phyloP scores from a whole-genome alignment of 106 monocot genomes.

The Allium fistulosum region DNA sequence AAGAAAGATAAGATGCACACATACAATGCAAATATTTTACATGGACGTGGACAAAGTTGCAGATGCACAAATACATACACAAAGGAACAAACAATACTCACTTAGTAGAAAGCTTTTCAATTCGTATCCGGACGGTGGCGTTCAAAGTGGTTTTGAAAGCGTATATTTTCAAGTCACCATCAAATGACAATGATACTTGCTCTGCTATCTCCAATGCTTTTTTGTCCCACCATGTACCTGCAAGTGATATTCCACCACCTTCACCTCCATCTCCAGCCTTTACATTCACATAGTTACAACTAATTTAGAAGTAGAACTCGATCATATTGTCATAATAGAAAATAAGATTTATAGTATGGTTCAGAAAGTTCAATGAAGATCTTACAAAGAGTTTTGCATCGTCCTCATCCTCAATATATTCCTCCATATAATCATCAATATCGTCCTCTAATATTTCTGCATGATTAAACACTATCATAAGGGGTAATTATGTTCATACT shows the following conservation, averaged over 20 bases:
- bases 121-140: conserved; percentile 48
- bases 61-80: too few relatives aligned
- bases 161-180: conserved; percentile 73
- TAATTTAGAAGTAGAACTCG: not conserved
- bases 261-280: conserved; percentile 86
- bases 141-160: conserved; percentile 83
- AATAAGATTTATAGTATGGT: not conserved
- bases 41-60: too few relatives aligned
- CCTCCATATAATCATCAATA: conserved; percentile 49
- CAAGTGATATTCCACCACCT: conserved; percentile 86
- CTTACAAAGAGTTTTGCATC: conserved; percentile 42
- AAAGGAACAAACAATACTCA: conserved; percentile 20
- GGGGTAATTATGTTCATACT: not conserved
- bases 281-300: not conserved
- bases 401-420: conserved; percentile 41
- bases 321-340: not conserved
- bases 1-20: too few relatives aligned
- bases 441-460: conserved; percentile 54
- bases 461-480: conserved; percentile 3
- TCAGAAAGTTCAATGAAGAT: not conserved
- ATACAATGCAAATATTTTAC: too few relatives aligned
- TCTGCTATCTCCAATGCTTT: conserved; percentile 72
- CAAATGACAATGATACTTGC: conserved; percentile 59
- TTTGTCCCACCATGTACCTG: conserved; percentile 81
- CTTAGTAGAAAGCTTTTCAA: conserved; percentile 88